These are phyloP conservation scores for Penstemon eatonii DNA, from an alignment of 257 asterid genomes.

Conservation along the genomic window DNA sequence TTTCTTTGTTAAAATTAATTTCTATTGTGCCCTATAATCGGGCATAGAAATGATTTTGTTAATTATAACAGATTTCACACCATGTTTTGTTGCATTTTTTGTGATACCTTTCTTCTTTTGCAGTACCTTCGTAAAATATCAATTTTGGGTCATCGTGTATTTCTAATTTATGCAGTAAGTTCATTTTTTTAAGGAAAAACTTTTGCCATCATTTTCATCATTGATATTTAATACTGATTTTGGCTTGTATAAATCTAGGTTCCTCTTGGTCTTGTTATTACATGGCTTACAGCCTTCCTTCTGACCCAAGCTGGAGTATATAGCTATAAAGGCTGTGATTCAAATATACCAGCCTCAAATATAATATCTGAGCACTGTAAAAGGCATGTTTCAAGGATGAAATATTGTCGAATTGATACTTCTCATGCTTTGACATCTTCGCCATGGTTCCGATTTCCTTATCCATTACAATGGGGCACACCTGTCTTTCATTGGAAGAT, in stretches of 20 bases:
- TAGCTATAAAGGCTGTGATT: constrained; percentile 86
- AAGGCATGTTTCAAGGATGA: constrained; percentile 76
- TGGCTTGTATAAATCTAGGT: constrained; percentile 48
- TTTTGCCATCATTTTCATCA: constrained; percentile 1
- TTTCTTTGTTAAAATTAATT: constrained; percentile 1
- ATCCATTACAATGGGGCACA: constrained; percentile 95
- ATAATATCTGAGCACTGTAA: constrained; percentile 82
- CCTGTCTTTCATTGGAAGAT: constrained; percentile 92
- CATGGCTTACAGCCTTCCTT: constrained; percentile 85
- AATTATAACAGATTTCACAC: constrained; percentile 11
- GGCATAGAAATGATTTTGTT: background rate
- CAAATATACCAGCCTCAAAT: constrained; percentile 75
- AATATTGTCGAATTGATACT: constrained; percentile 81
- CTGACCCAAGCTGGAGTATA: constrained; percentile 82
- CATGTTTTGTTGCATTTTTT: constrained; percentile 6
- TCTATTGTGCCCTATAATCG: background rate
- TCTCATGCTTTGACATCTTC: constrained; percentile 79
- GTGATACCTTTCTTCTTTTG: constrained; percentile 34
- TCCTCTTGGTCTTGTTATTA: constrained; percentile 76
- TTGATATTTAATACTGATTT: constrained; percentile 9
- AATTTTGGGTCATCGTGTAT: constrained; percentile 85
- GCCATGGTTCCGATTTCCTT: constrained; percentile 96
- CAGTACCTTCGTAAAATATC: constrained; percentile 98
- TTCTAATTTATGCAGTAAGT: constrained; percentile 83
- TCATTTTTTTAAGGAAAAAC: background rate